These are phyloP conservation scores for Penicillium hesseltinei DNA, from an alignment of 2,329 filamentous ascomycete species.

Conservation along the genomic window DNA sequence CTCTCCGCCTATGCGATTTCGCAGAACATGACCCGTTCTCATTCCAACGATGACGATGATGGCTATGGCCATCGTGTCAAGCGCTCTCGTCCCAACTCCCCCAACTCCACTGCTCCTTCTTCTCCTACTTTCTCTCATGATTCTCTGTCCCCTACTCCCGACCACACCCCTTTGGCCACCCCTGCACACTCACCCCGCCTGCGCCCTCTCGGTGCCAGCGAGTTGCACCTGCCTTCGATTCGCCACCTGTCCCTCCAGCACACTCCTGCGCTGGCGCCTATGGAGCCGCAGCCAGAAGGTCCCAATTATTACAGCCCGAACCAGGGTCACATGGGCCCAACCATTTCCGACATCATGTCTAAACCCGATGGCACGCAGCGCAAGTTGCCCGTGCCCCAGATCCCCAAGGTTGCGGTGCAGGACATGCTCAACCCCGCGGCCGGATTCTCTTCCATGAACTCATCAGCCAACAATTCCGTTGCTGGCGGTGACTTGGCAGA, in stretches of 20 bases:
- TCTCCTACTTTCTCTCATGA: slow-evolving; percentile 96
- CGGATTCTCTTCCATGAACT: slow-evolving; percentile 71
- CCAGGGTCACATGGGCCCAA: slow-evolving; percentile 64
- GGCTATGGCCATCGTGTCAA: slow-evolving; percentile 74
- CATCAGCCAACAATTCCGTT: slow-evolving; percentile 74
- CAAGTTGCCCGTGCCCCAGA: slow-evolving; percentile 85
- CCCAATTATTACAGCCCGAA: slow-evolving; percentile 59
- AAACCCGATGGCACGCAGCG: slow-evolving; percentile 81
- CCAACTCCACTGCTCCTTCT: slow-evolving; percentile 91
- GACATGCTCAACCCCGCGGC: slow-evolving; percentile 71
- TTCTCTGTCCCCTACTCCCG: slow-evolving; percentile 89
- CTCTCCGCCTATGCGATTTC: slow-evolving; percentile 71
- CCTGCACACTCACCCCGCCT: slow-evolving; percentile 92
- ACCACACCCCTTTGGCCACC: slow-evolving; percentile 97
- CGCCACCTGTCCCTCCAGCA: slow-evolving; percentile 68
- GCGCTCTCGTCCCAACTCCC: slow-evolving; percentile 87
- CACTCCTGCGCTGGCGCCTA: slow-evolving; percentile 66
- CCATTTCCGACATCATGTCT: slow-evolving; percentile 89
- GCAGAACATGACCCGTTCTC: slow-evolving; percentile 86
- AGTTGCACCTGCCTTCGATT: slow-evolving; percentile 82
- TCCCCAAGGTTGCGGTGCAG: slow-evolving; percentile 82
- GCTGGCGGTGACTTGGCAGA: slow-evolving; percentile 69
- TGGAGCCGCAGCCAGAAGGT: slow-evolving; percentile 64
- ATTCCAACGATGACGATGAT: slow-evolving; percentile 74
- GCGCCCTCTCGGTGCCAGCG: slow-evolving; percentile 67